These are phyloP conservation scores for Pythium plurisporium DNA, from an alignment of 352 stramenopile species.

Conservation along the genomic window DNA sequence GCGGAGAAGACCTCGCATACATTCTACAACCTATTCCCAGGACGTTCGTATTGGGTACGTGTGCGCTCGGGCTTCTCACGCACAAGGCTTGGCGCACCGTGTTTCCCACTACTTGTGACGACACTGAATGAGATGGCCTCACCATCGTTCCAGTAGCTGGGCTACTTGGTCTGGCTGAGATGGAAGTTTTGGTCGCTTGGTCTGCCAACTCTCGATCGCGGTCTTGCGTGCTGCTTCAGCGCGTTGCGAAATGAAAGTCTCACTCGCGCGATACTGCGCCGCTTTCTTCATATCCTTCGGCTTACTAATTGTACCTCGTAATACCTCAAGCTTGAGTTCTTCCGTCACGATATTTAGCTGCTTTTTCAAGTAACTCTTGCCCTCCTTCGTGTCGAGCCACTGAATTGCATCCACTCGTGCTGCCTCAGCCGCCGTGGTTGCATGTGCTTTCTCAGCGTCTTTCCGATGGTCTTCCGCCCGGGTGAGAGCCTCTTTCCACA, in stretches of 20 bases:
- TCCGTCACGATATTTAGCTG: slow-evolving; percentile 33
- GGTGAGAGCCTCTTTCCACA: slow-evolving; percentile 34
- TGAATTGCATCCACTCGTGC: slow-evolving; percentile 26
- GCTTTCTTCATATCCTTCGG: slow-evolving; percentile 54
- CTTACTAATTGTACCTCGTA: slow-evolving; percentile 43
- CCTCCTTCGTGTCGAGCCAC: slow-evolving; percentile 68
- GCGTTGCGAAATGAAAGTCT: slow-evolving; percentile 38
- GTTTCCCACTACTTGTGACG: slow-evolving; percentile 23
- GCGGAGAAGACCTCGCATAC: slow-evolving; percentile 22
- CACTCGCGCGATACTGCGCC: slow-evolving; percentile 29
- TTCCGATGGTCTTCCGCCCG: slow-evolving; percentile 35
- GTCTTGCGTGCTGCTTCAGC: slow-evolving; percentile 30
- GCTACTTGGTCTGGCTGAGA: slow-evolving; percentile 1
- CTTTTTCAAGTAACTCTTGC: slow-evolving; percentile 57
- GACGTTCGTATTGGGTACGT: slow-evolving; percentile 30
- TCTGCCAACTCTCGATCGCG: slow-evolving; percentile 29
- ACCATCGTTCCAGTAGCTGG: not conserved
- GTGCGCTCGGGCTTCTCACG: slow-evolving; percentile 25
- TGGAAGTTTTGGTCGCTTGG: slow-evolving; percentile 28
- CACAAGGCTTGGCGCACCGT: slow-evolving; percentile 22
- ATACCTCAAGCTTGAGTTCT: slow-evolving; percentile 48
- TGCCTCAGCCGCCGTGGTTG: slow-evolving; percentile 13
- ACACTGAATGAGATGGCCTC: not conserved
- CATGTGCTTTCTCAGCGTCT: slow-evolving; percentile 30
- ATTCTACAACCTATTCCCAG: slow-evolving; percentile 24